These are phyloP conservation scores for Helminthosporium solani DNA, from an alignment of 2,329 filamentous ascomycete genomes.

Conservation along the genomic window DNA sequence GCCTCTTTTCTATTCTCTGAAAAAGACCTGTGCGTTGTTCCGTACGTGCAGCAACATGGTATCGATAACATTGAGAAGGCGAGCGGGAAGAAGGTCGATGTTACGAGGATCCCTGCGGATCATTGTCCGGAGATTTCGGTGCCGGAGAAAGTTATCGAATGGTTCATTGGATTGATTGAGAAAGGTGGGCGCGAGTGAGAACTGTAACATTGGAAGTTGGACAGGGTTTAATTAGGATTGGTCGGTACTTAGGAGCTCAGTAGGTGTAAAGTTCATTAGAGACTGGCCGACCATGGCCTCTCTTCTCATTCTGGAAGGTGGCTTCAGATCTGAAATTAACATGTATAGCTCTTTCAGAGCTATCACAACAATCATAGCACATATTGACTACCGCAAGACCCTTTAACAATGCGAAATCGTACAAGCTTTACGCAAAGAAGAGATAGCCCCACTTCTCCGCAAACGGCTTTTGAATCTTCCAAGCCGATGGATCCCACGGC, in stretches of 20 bases:
- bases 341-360: too few relatives aligned
- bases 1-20: constrained; percentile 46
- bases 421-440: constrained; percentile 3
- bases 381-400: too few relatives aligned
- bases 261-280: too few relatives aligned
- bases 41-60: constrained; percentile 31
- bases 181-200: constrained; percentile 7
- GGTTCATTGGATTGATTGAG: constrained; percentile 21
- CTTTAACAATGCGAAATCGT: too few relatives aligned
- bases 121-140: constrained; percentile 36
- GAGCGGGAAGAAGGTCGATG: constrained; percentile 42
- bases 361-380: too few relatives aligned
- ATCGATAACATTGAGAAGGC: constrained; percentile 41
- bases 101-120: constrained; percentile 39
- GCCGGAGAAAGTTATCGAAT: constrained; percentile 27
- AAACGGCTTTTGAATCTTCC: constrained; percentile 39
- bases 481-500: constrained; percentile 38
- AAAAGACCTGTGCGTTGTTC: constrained; percentile 37
- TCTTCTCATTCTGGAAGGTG: too few relatives aligned
- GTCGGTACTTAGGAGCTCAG: too few relatives aligned
- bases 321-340: too few relatives aligned
- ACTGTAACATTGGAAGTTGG: background rate
- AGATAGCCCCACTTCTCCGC: constrained; percentile 38
- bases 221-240: background rate
- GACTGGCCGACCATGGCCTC: too few relatives aligned